A percentile compares a stretch with the other conserved stretches of the same genome.
phyloP scores from a whole-genome alignment of 2,329 filamentous ascomycete species.

The Claviceps humidiphila region DNA sequence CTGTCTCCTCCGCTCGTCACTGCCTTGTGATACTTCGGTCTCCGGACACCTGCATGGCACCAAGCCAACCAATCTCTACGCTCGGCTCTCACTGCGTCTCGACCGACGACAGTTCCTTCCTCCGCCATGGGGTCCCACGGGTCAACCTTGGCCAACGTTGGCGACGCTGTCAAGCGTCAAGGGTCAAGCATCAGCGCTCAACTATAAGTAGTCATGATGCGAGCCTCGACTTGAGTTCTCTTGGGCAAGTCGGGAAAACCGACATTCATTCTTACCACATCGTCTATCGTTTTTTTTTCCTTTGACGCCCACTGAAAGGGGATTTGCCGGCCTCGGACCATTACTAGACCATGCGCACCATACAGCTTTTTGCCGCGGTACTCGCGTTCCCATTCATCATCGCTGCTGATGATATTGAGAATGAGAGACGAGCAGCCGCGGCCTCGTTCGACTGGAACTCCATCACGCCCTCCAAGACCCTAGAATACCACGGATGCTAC shows the following conservation, averaged over 20 bases:
- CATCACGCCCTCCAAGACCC: constrained; percentile 6
- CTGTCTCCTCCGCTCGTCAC: not conserved
- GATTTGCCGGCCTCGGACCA: not conserved
- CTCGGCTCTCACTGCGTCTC: not conserved
- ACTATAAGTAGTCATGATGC: not conserved
- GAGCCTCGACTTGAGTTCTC: not conserved
- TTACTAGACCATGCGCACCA: not conserved
- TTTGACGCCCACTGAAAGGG: not conserved
- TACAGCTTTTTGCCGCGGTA: not conserved
- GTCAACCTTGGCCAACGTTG: not conserved
- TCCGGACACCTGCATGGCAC: not conserved
- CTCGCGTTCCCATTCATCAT: not conserved
- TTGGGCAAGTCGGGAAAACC: no score
- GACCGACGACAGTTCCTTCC: not conserved
- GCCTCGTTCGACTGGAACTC: constrained; percentile 7
- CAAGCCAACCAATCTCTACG: not conserved
- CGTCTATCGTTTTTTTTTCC: not conserved
- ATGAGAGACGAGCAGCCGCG: not conserved
- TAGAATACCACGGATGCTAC: constrained; percentile 21
- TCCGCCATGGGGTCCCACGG: no score
- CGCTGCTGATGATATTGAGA: not conserved
- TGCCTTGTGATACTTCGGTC: not conserved
- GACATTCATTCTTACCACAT: not conserved
- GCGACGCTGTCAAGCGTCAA: not conserved
- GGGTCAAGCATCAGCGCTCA: not conserved